Conservation (phyloP, 2,329 filamentous ascomycete species). For the Aspergillus thermomutatus region DNA sequence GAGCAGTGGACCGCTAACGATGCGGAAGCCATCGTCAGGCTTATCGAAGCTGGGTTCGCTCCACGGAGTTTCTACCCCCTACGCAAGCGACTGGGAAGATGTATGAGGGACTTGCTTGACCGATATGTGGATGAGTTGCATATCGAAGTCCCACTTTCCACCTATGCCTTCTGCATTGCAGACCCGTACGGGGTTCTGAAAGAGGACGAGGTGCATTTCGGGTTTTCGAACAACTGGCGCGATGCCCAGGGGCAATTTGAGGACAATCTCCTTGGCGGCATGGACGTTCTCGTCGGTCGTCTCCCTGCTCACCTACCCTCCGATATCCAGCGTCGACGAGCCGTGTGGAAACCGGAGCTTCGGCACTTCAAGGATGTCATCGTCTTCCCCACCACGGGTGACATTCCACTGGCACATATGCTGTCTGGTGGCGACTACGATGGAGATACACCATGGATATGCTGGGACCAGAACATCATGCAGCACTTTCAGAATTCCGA, state of each 20-base stretch:
- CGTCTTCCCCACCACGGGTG: constrained; percentile 54
- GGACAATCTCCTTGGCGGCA: constrained; percentile 45
- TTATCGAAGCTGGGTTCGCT: constrained; percentile 47
- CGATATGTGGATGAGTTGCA: constrained; percentile 45
- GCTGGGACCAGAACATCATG: constrained; percentile 56
- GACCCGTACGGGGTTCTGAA: constrained; percentile 52
- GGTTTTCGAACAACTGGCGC: constrained; percentile 49
- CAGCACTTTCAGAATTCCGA: constrained; percentile 52
- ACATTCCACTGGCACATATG: constrained; percentile 54
- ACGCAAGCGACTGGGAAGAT: constrained; percentile 36
- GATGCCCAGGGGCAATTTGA: constrained; percentile 35
- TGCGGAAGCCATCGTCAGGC: constrained; percentile 33
- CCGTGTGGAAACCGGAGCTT: constrained; percentile 50
- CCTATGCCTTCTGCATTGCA: constrained; percentile 55
- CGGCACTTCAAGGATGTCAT: constrained; percentile 56
- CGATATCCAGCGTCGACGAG: constrained; percentile 55
- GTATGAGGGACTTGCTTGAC: constrained; percentile 40
- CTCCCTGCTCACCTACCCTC: constrained; percentile 56
- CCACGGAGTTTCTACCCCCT: constrained; percentile 42
- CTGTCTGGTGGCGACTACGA: constrained; percentile 65
- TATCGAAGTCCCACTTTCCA: constrained; percentile 50
- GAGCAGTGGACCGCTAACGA: constrained; percentile 36
- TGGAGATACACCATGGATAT: constrained; percentile 59
- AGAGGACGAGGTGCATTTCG: constrained; percentile 55
- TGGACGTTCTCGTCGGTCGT: constrained; percentile 55